A percentile compares a stretch with the other conserved stretches of the same genome.
phyloP scores from a whole-genome alignment of 768 basidiomycete species.

The Hebeloma cylindrosporum region DNA sequence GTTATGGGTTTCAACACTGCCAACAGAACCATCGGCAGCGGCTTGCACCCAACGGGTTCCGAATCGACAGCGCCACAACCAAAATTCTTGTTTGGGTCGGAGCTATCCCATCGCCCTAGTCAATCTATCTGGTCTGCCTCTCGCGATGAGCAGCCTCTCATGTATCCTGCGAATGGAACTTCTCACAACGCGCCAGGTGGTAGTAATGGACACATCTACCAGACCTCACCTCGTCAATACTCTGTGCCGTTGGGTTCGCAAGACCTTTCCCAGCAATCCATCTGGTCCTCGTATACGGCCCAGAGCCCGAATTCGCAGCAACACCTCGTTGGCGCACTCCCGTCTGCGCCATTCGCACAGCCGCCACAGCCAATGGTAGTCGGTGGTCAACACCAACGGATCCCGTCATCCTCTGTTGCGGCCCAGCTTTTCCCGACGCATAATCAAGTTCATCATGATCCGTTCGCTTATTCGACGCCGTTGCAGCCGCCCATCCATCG shows the following conservation, averaged over 20 bases:
- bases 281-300: constrained; percentile 35
- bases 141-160: constrained; percentile 46
- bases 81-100: constrained; percentile 53
- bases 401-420: constrained; percentile 27
- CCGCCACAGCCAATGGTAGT: constrained; percentile 18
- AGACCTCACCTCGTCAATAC: constrained; percentile 28
- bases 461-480: constrained; percentile 27
- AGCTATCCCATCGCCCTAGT: constrained; percentile 39
- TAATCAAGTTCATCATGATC: constrained; percentile 24
- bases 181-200: constrained; percentile 12
- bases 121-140: constrained; percentile 71
- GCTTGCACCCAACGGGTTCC: constrained; percentile 5
- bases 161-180: constrained; percentile 22
- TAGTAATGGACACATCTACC: constrained; percentile 34
- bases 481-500: constrained; percentile 25
- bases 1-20: constrained; percentile 40
- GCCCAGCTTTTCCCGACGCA: constrained; percentile 25
- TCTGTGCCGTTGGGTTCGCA: constrained; percentile 22
- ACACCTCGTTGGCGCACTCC: constrained; percentile 23
- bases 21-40: constrained; percentile 10
- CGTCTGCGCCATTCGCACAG: constrained; percentile 20
- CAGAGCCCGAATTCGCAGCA: constrained; percentile 33
- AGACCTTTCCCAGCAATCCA: constrained; percentile 34
- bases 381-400: constrained; percentile 26
- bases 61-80: constrained; percentile 39